Percentiles rank a stretch among this genome's conserved stretches.
These are phyloP conservation scores for Acorus gramineus DNA, from an alignment of 106 monocot genomes.

Conservation along the genomic window DNA sequence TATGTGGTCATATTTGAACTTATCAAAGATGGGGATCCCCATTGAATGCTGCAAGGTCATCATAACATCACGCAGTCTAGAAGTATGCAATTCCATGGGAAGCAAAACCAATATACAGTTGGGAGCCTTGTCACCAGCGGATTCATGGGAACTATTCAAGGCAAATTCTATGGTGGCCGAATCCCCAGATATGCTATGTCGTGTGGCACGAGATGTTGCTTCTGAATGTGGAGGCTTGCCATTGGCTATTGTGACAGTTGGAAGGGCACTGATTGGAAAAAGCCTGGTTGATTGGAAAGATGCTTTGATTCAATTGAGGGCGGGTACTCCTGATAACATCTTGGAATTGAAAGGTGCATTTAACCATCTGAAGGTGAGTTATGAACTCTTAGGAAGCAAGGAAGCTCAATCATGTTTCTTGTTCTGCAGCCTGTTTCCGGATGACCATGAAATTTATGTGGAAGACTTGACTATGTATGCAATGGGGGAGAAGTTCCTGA, in stretches of 20 bases:
- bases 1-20: conserved; percentile 11
- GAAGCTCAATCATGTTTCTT: conserved; percentile 15
- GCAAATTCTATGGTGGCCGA: conserved; percentile 10
- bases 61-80: conserved; percentile 6
- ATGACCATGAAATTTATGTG: conserved; percentile 20
- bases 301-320: conserved; percentile 11
- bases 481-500: conserved; percentile 18
- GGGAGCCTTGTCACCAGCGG: conserved; percentile 11
- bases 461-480: conserved; percentile 14
- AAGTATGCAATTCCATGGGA: conserved; percentile 14
- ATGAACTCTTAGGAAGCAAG: background rate
- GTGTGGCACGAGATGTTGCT: conserved; percentile 8
- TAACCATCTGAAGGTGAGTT: conserved; percentile 19
- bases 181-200: background rate
- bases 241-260: conserved; percentile 23
- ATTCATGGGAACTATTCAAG: conserved; percentile 26
- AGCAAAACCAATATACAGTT: background rate
- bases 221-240: conserved; percentile 17
- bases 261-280: conserved; percentile 8
- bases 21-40: conserved; percentile 17
- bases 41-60: conserved; percentile 15
- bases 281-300: conserved; percentile 9
- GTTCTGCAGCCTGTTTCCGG: conserved; percentile 15
- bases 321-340: conserved; percentile 6
- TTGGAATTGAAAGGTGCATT: conserved; percentile 8